These are phyloP conservation scores for Penicillium sp. DNA, from an alignment of 2,329 filamentous ascomycete species.

Conservation along the genomic window DNA sequence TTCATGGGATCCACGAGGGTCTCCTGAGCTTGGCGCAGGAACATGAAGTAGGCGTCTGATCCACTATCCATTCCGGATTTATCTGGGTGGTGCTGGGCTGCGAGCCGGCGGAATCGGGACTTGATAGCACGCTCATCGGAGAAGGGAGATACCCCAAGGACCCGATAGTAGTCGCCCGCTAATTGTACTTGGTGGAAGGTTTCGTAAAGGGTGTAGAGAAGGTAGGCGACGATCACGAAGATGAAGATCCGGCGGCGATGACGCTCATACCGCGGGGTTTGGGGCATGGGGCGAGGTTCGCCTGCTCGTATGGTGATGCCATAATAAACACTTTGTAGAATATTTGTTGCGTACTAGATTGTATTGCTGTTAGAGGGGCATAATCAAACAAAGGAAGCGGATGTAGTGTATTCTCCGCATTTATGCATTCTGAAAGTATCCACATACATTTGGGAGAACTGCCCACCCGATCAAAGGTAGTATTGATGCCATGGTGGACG, in stretches of 20 bases:
- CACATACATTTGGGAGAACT: conserved; percentile 59
- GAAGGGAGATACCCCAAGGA: conserved; percentile 67
- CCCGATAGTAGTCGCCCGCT: conserved; percentile 73
- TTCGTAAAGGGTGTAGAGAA: conserved; percentile 90
- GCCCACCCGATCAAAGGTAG: conserved; percentile 62
- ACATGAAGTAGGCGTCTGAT: conserved; percentile 66
- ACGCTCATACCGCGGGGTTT: conserved; percentile 64
- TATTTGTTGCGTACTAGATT: conserved; percentile 68
- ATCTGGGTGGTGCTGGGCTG: conserved; percentile 74
- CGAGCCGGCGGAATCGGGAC: conserved; percentile 76
- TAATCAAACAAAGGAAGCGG: background rate
- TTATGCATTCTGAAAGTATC: background rate
- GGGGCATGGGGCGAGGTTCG: conserved; percentile 70
- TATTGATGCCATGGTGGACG: conserved; percentile 43
- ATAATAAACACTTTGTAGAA: conserved; percentile 81
- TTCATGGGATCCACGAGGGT: conserved; percentile 73
- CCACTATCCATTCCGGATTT: conserved; percentile 57
- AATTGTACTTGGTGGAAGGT: conserved; percentile 76
- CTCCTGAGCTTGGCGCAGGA: conserved; percentile 80
- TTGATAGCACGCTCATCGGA: conserved; percentile 77
- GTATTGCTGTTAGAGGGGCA: conserved; percentile 37
- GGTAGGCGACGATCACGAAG: conserved; percentile 77
- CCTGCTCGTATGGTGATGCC: conserved; percentile 85
- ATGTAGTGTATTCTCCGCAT: conserved; percentile 4
- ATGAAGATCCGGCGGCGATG: conserved; percentile 84